phyloP scores from a whole-genome alignment of 1,139 yeast genomes.

The Diutina pseudorugosa region DNA sequence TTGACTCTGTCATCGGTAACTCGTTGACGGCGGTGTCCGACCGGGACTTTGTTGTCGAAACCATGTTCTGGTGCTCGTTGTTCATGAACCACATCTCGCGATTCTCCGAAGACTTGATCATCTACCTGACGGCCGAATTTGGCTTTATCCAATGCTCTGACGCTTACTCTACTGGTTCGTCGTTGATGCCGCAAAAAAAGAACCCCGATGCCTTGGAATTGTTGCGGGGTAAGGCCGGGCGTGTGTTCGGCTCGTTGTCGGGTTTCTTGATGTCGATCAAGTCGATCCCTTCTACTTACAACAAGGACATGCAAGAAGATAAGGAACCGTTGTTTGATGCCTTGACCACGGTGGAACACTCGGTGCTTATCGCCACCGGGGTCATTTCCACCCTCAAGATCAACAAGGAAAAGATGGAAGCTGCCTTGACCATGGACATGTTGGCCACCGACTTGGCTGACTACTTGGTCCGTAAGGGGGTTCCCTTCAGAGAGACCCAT shows the following conservation, averaged over 20 bases:
- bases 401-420: constrained; percentile 63
- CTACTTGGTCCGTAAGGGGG: constrained; percentile 93
- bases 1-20: constrained; percentile 81
- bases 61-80: constrained; percentile 94
- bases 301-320: constrained; percentile 98
- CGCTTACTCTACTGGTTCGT: constrained; percentile 96
- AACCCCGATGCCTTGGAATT: constrained; percentile 94
- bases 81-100: constrained; percentile 93
- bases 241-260: constrained; percentile 88
- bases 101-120: constrained; percentile 87
- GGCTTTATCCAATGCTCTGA: constrained; percentile 89
- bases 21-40: constrained; percentile 92
- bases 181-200: constrained; percentile 98
- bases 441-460: constrained; percentile 97
- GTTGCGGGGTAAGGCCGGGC: constrained; percentile 92
- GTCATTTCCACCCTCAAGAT: constrained; percentile 78
- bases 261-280: constrained; percentile 95
- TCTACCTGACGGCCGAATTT: constrained; percentile 95
- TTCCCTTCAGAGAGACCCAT: constrained; percentile 97
- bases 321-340: constrained; percentile 95
- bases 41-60: constrained; percentile 93
- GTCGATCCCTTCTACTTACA: constrained; percentile 93
- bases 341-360: constrained; percentile 82
- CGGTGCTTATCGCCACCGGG: constrained; percentile 89
- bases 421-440: constrained; percentile 96